These are phyloP conservation scores for Chaetomium sp. DNA, from an alignment of 2,329 filamentous ascomycete genomes.

Conservation along the genomic window DNA sequence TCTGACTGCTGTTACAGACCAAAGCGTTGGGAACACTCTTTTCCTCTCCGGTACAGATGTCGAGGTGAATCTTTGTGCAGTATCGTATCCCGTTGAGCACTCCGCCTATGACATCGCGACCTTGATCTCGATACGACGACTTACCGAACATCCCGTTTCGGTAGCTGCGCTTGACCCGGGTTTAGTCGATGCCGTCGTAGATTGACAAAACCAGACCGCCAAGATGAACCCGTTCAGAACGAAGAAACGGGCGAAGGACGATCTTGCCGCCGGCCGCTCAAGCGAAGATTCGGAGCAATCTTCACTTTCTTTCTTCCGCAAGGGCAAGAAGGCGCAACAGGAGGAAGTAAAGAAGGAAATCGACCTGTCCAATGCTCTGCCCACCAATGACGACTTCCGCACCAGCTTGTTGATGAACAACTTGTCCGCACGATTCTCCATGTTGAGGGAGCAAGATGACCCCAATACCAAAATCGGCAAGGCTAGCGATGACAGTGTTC, in stretches of 20 bases:
- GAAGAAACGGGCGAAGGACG: constrained; percentile 70
- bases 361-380: constrained; percentile 73
- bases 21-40: neutral
- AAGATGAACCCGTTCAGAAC: constrained; percentile 77
- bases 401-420: constrained; percentile 96
- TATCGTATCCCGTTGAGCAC: neutral
- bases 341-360: constrained; percentile 66
- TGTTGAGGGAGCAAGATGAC: constrained; percentile 93
- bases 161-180: neutral
- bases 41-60: neutral
- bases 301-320: constrained; percentile 55
- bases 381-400: constrained; percentile 84
- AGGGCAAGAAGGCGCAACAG: constrained; percentile 56
- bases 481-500: constrained; percentile 90
- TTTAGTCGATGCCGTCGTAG: neutral
- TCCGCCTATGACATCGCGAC: neutral
- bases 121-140: neutral
- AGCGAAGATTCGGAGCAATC: constrained; percentile 58
- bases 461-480: constrained; percentile 87
- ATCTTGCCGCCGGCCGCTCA: constrained; percentile 46
- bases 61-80: neutral
- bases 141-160: neutral
- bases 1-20: constrained; percentile 1
- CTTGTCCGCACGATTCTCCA: constrained; percentile 91
- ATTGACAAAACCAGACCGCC: constrained; percentile 3